These are phyloP conservation scores for Hypseocharis bilobata DNA, from an alignment of 441 rosid genomes.

Conservation along the genomic window DNA sequence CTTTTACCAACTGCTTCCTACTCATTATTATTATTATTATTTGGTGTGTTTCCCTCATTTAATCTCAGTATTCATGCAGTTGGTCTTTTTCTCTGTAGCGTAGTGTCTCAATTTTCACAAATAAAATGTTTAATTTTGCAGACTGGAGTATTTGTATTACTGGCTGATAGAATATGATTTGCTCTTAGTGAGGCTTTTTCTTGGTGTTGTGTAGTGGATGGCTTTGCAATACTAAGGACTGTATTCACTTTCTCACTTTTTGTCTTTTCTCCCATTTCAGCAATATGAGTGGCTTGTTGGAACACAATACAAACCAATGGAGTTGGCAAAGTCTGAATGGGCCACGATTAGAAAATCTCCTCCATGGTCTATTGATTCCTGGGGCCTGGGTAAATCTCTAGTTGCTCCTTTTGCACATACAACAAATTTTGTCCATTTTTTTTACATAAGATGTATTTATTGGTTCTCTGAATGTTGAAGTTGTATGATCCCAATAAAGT, in stretches of 20 bases:
- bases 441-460: background rate
- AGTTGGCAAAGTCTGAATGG: constrained; percentile 91
- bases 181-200: background rate
- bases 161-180: background rate
- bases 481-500: constrained; percentile 2
- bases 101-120: background rate
- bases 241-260: constrained; percentile 3
- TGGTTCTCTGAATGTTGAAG: background rate
- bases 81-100: background rate
- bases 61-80: background rate
- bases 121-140: constrained; percentile 8
- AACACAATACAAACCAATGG: constrained; percentile 83
- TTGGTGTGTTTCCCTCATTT: background rate
- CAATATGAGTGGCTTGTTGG: constrained; percentile 95
- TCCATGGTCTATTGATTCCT: constrained; percentile 95
- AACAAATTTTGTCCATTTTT: background rate
- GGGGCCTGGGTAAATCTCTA: constrained; percentile 81
- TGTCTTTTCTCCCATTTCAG: constrained; percentile 30
- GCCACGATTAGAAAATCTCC: constrained; percentile 83
- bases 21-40: background rate
- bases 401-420: constrained; percentile 1
- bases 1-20: background rate
- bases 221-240: background rate
- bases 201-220: background rate
- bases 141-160: background rate